These are phyloP conservation scores for Sherardia arvensis DNA, from an alignment of 257 asterid species.

Conservation along the genomic window DNA sequence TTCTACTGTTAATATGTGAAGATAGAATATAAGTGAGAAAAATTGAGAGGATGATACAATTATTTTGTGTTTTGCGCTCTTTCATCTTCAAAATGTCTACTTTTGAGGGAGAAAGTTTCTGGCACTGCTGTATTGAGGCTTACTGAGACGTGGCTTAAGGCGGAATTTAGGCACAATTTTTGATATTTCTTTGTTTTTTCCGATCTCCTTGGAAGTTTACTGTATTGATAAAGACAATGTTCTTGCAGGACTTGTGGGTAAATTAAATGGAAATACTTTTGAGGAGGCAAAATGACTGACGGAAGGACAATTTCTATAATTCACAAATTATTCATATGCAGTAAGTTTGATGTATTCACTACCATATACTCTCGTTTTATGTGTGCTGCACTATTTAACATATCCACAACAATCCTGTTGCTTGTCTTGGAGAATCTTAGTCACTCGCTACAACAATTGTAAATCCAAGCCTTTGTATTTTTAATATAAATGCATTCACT, in stretches of 20 bases:
- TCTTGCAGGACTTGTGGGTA: not conserved
- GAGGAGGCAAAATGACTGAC: conserved; percentile 3
- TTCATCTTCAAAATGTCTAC: not conserved
- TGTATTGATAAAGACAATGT: not conserved
- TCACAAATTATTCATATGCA: not conserved
- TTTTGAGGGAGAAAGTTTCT: not conserved
- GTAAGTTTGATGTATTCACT: not conserved
- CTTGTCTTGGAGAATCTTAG: not conserved
- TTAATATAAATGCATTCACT: not conserved
- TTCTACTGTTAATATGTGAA: not conserved
- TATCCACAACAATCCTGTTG: not conserved
- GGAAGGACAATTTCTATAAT: not conserved
- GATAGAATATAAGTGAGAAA: not conserved
- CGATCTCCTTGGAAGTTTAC: not conserved
- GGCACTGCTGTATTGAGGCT: not conserved
- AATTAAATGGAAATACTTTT: not conserved
- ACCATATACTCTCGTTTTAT: not conserved
- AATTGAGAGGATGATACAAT: not conserved
- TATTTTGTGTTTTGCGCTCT: not conserved
- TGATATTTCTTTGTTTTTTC: not conserved
- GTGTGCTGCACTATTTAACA: not conserved
- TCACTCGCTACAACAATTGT: not conserved
- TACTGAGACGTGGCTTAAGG: not conserved
- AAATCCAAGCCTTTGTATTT: not conserved
- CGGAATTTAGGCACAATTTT: not conserved